Percentiles rank a stretch among this genome's conserved stretches.
Conservation (phyloP, 305 asterid genomes). For the Vinca major region DNA sequence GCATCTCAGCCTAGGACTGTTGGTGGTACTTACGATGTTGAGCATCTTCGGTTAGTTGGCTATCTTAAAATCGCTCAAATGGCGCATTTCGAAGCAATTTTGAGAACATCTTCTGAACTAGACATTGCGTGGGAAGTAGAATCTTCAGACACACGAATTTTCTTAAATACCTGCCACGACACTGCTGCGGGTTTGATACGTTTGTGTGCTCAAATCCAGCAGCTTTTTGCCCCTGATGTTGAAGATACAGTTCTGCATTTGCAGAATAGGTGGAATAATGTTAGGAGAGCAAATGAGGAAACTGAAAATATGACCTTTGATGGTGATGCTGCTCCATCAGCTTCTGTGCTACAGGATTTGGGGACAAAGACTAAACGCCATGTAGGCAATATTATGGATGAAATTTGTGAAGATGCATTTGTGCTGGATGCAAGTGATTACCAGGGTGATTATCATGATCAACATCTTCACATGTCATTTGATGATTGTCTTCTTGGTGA, state of each 20-base stretch:
- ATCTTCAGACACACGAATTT: conserved; percentile 58
- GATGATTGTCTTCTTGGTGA: conserved; percentile 34
- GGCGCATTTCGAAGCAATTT: conserved; percentile 57
- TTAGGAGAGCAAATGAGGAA: conserved; percentile 47
- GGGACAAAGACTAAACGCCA: conserved; percentile 26
- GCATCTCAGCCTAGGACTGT: conserved; percentile 32
- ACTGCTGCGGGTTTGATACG: conserved; percentile 62
- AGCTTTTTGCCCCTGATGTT: conserved; percentile 79
- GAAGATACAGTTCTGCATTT: conserved; percentile 75
- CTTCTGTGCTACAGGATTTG: conserved; percentile 32
- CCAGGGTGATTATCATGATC: conserved; percentile 39
- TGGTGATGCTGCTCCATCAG: conserved; percentile 34
- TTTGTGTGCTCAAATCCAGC: conserved; percentile 76
- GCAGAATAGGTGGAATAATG: conserved; percentile 89
- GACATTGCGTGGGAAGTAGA: conserved; percentile 79
- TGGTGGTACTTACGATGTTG: conserved; percentile 43
- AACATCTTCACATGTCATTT: conserved; percentile 26
- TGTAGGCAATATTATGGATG: conserved; percentile 66
- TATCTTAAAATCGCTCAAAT: conserved; percentile 89
- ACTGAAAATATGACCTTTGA: conserved; percentile 27
- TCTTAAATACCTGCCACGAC: conserved; percentile 70
- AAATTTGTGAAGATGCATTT: conserved; percentile 76
- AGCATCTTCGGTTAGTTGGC: conserved; percentile 60
- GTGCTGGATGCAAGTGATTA: conserved; percentile 40
- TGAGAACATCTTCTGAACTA: conserved; percentile 48